Evolutionary conservation across 257 asterid species (phyloP).

Genomic region (Solanum pinnatisectum): DNA sequence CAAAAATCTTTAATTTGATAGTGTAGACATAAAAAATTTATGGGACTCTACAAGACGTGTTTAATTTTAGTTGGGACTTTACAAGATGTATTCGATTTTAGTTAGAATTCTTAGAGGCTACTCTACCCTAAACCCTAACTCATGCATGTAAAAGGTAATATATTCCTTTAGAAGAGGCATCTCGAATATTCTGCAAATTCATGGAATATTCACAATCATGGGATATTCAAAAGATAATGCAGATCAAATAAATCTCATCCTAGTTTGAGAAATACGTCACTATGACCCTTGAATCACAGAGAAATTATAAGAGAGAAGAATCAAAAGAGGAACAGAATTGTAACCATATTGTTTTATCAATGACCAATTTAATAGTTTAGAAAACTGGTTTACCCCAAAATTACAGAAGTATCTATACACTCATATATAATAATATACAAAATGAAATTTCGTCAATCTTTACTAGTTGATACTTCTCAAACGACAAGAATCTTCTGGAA

Average conservation of each 20-base stretch:
- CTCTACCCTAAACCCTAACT: too few relatives aligned
- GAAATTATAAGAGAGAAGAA: background rate
- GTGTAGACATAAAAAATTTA: too few relatives aligned
- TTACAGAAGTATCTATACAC: too few relatives aligned
- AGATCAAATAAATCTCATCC: background rate
- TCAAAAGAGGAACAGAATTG: accelerated
- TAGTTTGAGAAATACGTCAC: background rate
- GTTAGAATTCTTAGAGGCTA: background rate
- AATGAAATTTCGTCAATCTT: background rate
- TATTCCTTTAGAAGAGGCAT: background rate
- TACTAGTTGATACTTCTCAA: background rate
- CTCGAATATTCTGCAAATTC: background rate
- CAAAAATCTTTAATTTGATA: too few relatives aligned
- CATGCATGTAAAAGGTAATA: too few relatives aligned
- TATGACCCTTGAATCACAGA: background rate
- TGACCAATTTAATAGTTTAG: background rate
- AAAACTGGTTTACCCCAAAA: background rate
- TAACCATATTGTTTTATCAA: background rate
- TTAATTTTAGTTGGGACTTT: too few relatives aligned
- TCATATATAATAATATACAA: background rate
- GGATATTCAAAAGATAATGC: too few relatives aligned
- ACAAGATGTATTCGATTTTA: too few relatives aligned
- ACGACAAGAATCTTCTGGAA: background rate
- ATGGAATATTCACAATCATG: background rate
- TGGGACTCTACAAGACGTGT: too few relatives aligned